Base-by-base conservation (phyloP, 2,329 filamentous ascomycete genomes). In the Microsporum ferrugineum region DNA sequence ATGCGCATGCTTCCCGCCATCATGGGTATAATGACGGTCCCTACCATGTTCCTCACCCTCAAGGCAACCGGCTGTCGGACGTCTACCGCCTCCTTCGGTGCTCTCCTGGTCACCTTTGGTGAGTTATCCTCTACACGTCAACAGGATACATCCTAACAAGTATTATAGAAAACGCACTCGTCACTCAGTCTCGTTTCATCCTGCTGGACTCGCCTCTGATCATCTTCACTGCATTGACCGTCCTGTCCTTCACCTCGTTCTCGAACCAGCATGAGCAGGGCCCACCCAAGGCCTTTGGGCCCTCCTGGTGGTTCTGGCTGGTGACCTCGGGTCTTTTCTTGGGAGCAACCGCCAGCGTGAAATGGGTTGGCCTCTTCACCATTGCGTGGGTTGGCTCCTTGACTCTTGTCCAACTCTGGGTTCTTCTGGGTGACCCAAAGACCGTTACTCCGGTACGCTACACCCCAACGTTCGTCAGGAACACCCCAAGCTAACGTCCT, bases 251-350 rank as follows among this genome's bases (percentile, higher is more conserved):
- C 80, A 88, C 84, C 51, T 94, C 88, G 70, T 99, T 99, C 76
- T 91, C 87, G 62, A 99, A 99, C 76, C 91, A 96, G 73, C 92
- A 99, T 69, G 94, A 99, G 73, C 87, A 91, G 68, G 94, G 94
- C 23, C 91, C 91, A 7, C 79, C 84, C 14, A 88, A 91, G 76
- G 92, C 94, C 23, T 99, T 99, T 78, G 80, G 86, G 66, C 83
- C 88, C 6, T 87, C 85, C 69, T 99, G 94, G 94, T 99, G 94
- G 94, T 96, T 97, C 78, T 99, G 94, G 92, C 82, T 99, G 60
- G 81, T 82, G 61, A 85, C 89, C 72, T 95, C 89, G 51, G 94
- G 94, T 68, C 78, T 99, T 49, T 88, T 88, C 41, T 80, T 99
- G 58, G 94, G 94, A 64, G 87, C 92, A 58, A 97, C 94, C 5